A percentile compares a stretch with the other conserved stretches of the same genome.
phyloP scores from a whole-genome alignment of 768 basidiomycete species.

The Auricularia auricula-judae region DNA sequence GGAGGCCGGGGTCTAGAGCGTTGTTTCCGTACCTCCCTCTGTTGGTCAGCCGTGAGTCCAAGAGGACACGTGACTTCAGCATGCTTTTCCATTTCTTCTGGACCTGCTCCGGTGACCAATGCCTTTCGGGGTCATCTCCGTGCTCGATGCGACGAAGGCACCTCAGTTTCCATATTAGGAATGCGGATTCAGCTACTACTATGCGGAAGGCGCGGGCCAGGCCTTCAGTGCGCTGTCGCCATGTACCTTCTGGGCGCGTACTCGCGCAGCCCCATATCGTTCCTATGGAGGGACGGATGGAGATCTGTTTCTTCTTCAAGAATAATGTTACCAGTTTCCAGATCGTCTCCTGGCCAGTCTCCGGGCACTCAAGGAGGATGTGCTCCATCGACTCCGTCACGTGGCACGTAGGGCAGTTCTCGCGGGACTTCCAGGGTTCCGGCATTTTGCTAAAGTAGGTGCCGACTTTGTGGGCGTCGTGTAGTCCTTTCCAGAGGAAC shows the following conservation, averaged over 20 bases:
- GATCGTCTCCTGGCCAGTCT: background rate
- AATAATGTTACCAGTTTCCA: background rate
- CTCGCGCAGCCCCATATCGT: background rate
- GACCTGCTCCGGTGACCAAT: background rate
- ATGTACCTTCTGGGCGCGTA: too few relatives aligned
- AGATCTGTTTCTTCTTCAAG: background rate
- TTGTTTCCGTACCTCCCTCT: background rate
- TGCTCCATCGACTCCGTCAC: background rate
- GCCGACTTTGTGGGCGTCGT: background rate
- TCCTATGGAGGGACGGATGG: background rate
- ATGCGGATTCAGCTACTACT: background rate
- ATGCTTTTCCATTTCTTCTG: background rate
- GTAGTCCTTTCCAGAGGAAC: background rate
- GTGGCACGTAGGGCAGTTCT: background rate
- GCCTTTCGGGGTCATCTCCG: background rate
- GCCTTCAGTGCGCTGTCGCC: background rate
- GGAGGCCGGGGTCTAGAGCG: background rate
- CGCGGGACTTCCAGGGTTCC: background rate
- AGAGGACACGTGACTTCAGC: background rate
- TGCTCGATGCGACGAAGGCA: background rate
- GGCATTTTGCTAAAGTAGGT: background rate
- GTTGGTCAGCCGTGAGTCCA: background rate
- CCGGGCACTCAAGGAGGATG: background rate
- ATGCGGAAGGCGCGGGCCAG: background rate
- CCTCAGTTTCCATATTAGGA: background rate